Conservation (phyloP, 164 flowering plant species). For the Echeveria elegans region DNA sequence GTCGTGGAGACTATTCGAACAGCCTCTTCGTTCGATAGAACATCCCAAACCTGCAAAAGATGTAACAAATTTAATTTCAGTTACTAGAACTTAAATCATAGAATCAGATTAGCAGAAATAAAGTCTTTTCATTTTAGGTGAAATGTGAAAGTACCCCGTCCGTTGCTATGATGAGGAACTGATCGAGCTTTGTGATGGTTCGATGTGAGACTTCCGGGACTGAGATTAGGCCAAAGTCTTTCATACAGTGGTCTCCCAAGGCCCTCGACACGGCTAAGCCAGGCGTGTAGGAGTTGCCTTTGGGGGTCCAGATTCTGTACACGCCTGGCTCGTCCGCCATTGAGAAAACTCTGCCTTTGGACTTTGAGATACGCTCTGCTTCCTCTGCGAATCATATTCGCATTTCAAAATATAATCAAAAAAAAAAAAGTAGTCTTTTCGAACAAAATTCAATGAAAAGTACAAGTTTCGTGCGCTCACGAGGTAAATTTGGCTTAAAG, state of each 20-base stretch:
- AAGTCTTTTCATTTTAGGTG: neutral
- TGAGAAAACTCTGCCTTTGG: constrained; percentile 39
- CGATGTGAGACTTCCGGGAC: constrained; percentile 48
- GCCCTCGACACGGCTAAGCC: constrained; percentile 69
- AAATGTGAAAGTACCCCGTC: constrained; percentile 37
- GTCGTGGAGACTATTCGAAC: constrained; percentile 59
- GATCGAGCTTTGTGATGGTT: constrained; percentile 30
- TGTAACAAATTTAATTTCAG: neutral
- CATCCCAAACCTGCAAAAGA: constrained; percentile 77
- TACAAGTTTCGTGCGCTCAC: constrained; percentile 23
- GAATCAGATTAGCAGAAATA: neutral
- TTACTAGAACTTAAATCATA: neutral
- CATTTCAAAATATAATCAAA: neutral
- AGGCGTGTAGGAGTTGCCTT: constrained; percentile 25
- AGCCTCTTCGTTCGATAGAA: constrained; percentile 82
- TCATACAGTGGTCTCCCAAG: constrained; percentile 52
- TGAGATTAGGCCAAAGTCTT: constrained; percentile 57
- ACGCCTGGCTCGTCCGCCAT: constrained; percentile 55
- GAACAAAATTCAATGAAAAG: neutral
- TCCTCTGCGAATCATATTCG: constrained; percentile 32
- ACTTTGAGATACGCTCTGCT: constrained; percentile 38
- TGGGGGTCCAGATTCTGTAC: constrained; percentile 49
- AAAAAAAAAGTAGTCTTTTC: neutral
- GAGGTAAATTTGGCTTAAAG: constrained; percentile 54
- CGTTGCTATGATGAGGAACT: constrained; percentile 47